Base-by-base conservation (phyloP, 2,329 filamentous ascomycete genomes). In the Arthrobotrys megalospora region DNA sequence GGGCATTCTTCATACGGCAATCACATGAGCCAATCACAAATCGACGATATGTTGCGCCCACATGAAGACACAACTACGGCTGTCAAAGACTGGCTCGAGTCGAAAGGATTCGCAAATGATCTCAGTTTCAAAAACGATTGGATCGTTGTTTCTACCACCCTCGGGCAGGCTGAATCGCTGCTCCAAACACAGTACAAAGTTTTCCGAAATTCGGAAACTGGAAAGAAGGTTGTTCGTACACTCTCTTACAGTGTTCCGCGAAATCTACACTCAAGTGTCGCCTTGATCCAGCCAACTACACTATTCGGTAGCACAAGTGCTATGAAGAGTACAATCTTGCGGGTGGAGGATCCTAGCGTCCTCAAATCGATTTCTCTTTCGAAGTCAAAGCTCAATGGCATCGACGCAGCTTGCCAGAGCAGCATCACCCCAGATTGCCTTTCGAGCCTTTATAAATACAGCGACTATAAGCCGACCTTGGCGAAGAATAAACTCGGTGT, bases 201-300 rank as follows among this genome's bases (percentile, higher is more conserved):
- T 34, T 83, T 80, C 75, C 55, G 79, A n/a, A 80, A 82, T 47
- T 76, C 69, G 2, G 48, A 80, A 11, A 69, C 50, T 5, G 76
- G 80, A 16, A 75, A 80, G n/a, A 76, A 79, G 10, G 64, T 83
- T 10, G 77, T 81, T 6, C 73, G 80, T 2, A 80, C 80, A 12
- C 66, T 79, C 2, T 63, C 67, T 55, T 92, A 92, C 83, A 91
- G 89, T 0, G 86, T 92, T 0, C 91, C 90, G 0, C 85, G 85
- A 63, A 83, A 86, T 0, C 83, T 92, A 6, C 85, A 86, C 65
- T 81, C 85, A 50, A 86, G 89, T 80, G 86, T 92, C 72, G 88
- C 89, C 73, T 86, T 91, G 82, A 88, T 92, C 60, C 89, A 91
- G 82, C 90, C 90, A 0, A 91, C 90, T 0, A 91, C 89, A 3